A percentile compares a stretch with the other conserved stretches of the same genome.
Conservation (phyloP, 129 eudicot species). For the Gnaphalium uliginosum region DNA sequence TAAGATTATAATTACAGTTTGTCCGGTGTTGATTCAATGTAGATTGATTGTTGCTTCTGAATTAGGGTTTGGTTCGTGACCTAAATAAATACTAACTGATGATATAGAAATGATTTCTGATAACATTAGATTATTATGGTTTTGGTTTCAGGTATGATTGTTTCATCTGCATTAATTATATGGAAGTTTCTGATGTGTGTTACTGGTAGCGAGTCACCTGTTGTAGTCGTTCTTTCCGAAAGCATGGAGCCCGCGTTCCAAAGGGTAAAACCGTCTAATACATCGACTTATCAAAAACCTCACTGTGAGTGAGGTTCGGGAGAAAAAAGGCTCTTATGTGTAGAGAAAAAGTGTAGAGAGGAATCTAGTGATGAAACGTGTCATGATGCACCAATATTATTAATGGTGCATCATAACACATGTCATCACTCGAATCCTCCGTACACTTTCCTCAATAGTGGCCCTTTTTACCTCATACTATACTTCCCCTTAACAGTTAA, state of each 20-base stretch:
- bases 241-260: constrained; percentile 98
- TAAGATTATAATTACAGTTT: not conserved
- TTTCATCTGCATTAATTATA: constrained; percentile 73
- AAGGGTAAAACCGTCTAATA: constrained; percentile 46
- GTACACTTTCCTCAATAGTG: too few species aligned
- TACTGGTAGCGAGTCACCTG: constrained; percentile 88
- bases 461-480: too few species aligned
- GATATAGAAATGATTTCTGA: not conserved
- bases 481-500: too few species aligned
- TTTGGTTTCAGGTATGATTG: constrained; percentile 64
- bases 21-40: not conserved
- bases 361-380: too few species aligned
- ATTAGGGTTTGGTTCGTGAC: constrained; percentile 21
- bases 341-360: too few species aligned
- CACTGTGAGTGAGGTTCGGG: too few species aligned
- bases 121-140: not conserved
- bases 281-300: not conserved
- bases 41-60: constrained; percentile 8
- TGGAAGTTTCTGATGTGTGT: constrained; percentile 81
- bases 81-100: not conserved
- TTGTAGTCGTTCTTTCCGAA: constrained; percentile 88
- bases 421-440: too few species aligned
- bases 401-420: too few species aligned
- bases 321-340: too few species aligned
- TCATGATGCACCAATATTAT: too few species aligned